Percentiles rank a stretch among this genome's conserved stretches.
Evolutionary conservation across 2,329 filamentous ascomycete species (phyloP).

Genomic region (Colletotrichum australisinense): DNA sequence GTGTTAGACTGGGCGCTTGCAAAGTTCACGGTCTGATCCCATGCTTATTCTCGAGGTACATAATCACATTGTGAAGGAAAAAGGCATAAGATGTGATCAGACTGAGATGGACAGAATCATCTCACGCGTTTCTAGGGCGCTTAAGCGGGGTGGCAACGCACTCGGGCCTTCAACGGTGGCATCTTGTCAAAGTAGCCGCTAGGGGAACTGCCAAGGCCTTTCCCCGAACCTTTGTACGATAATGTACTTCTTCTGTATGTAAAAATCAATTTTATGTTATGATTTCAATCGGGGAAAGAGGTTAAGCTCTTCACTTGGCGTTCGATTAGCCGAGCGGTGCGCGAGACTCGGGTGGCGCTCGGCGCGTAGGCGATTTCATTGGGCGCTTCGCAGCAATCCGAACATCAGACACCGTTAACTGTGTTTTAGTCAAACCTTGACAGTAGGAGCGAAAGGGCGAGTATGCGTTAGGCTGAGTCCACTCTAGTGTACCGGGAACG

Average conservation of each 20-base stretch:
- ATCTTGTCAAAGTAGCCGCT: background rate
- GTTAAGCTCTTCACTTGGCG: background rate
- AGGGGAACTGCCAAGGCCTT: background rate
- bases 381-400: background rate
- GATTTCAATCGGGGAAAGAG: background rate
- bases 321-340: background rate
- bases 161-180: background rate
- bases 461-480: background rate
- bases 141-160: background rate
- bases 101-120: background rate
- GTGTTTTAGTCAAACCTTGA: background rate
- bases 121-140: background rate
- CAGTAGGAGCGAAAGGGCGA: background rate
- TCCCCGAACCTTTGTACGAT: background rate
- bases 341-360: background rate
- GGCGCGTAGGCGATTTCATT: background rate
- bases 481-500: background rate
- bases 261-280: background rate
- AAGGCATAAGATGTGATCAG: background rate
- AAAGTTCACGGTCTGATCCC: slow-evolving; percentile 8
- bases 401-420: background rate
- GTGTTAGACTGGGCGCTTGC: slow-evolving; percentile 32
- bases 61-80: background rate
- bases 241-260: background rate
- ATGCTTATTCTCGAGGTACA: background rate